A percentile compares a stretch with the other conserved stretches of the same genome.
phyloP scores from a whole-genome alignment of 441 rosid genomes.

The Populus hybrid region DNA sequence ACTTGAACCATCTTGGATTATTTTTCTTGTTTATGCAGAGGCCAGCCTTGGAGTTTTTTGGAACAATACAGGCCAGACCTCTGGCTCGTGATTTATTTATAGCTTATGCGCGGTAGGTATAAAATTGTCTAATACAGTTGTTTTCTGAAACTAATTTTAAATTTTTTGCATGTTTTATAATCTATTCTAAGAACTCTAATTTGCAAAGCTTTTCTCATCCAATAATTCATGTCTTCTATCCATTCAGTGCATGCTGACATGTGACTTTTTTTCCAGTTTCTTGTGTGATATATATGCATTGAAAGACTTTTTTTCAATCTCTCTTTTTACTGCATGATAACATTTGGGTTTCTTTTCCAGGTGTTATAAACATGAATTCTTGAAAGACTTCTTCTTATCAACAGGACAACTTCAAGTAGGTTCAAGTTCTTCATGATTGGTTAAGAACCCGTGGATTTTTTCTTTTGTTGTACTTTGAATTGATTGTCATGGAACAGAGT shows the following conservation, averaged over 20 bases:
- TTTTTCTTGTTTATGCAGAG: conserved; percentile 50
- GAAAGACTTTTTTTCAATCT: neutral
- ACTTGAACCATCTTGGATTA: neutral
- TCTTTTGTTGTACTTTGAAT: neutral
- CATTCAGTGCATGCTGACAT: neutral
- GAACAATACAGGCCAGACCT: conserved; percentile 83
- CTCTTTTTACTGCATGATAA: neutral
- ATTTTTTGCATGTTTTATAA: neutral
- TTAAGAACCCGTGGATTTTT: neutral
- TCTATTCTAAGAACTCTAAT: neutral
- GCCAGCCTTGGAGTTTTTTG: conserved; percentile 79
- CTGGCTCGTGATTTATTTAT: conserved; percentile 84
- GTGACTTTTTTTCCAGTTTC: neutral
- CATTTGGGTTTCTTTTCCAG: conserved; percentile 35
- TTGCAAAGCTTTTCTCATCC: neutral
- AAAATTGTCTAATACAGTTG: neutral
- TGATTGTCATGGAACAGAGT: neutral
- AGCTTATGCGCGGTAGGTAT: conserved; percentile 66
- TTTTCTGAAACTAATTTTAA: neutral
- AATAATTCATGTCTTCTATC: neutral
- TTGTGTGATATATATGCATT: neutral
- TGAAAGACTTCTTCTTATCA: conserved; percentile 92
- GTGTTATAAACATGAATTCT: conserved; percentile 78
- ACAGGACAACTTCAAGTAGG: conserved; percentile 94
- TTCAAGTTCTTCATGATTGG: conserved; percentile 20